These are phyloP conservation scores for Fusarium oligoseptatum DNA, from an alignment of 2,329 filamentous ascomycete genomes.

Conservation along the genomic window DNA sequence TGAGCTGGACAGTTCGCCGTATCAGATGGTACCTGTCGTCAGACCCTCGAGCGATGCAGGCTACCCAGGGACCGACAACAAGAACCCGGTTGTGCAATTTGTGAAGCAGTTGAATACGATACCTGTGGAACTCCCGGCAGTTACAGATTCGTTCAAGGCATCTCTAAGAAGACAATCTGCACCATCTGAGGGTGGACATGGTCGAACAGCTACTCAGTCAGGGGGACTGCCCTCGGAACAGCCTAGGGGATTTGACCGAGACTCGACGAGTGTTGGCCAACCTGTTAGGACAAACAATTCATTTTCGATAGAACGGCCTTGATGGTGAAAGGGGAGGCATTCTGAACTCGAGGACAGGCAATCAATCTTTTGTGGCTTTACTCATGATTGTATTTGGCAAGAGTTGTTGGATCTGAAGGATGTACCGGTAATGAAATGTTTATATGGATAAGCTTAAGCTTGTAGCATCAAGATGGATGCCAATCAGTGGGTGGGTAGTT, in stretches of 20 bases:
- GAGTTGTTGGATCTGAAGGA: neutral
- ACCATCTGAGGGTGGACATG: neutral
- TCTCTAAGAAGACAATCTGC: neutral
- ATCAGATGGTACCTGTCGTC: conserved; percentile 15
- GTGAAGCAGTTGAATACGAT: conserved; percentile 20
- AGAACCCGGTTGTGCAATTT: neutral
- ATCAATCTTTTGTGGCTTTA: neutral
- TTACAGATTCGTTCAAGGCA: neutral
- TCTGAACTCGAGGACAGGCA: neutral
- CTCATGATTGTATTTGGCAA: neutral
- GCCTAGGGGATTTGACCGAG: neutral
- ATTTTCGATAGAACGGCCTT: neutral
- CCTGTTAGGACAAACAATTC: neutral
- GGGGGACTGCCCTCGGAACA: neutral
- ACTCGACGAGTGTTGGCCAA: neutral
- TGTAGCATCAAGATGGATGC: neutral
- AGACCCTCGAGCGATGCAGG: neutral
- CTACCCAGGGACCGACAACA: neutral
- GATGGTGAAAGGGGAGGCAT: neutral
- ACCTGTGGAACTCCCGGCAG: conserved; percentile 24
- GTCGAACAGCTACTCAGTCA: neutral
- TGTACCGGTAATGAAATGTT: neutral
- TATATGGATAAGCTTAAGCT: neutral
- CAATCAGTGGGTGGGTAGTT: neutral
- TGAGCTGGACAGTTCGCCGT: conserved; percentile 24